Conservation (phyloP, 352 stramenopile genomes). For the Pythium phragmiticola region DNA sequence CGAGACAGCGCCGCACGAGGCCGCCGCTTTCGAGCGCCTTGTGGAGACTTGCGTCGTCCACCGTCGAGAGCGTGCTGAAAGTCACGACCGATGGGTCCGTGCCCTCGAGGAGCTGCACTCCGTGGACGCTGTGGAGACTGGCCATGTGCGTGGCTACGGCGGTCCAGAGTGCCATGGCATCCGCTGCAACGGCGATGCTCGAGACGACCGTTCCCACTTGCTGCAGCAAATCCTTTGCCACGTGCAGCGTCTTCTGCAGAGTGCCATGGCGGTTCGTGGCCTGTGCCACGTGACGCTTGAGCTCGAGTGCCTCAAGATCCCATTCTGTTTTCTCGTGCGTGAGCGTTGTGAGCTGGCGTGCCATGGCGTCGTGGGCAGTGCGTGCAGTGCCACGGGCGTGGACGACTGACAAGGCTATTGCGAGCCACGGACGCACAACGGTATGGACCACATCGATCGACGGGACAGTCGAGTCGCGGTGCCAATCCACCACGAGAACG, state of each 20-base stretch:
- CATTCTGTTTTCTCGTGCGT: neutral
- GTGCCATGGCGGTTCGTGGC: constrained; percentile 4
- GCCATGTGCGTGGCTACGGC: neutral
- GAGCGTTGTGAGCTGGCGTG: neutral
- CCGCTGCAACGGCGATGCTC: neutral
- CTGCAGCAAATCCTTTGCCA: constrained; percentile 2
- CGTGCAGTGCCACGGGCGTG: neutral
- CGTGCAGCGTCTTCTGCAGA: neutral
- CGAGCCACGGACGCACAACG: constrained; percentile 14
- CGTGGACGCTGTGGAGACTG: constrained; percentile 1
- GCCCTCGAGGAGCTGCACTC: constrained; percentile 2
- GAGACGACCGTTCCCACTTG: neutral
- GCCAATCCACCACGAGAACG: constrained; percentile 10
- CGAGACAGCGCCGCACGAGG: neutral
- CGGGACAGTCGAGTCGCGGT: neutral
- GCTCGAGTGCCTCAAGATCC: constrained; percentile 11
- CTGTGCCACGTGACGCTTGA: constrained; percentile 5
- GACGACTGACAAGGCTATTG: neutral
- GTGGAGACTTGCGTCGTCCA: constrained; percentile 8
- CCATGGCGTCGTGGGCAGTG: neutral
- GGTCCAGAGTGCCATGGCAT: constrained; percentile 4
- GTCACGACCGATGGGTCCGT: neutral
- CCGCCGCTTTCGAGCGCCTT: neutral
- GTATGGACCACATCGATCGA: constrained; percentile 8
- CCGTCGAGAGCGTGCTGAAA: constrained; percentile 10